Evolutionary conservation across 768 basidiomycete genomes (phyloP).

Genomic region (Boletus pseudopeckii): DNA sequence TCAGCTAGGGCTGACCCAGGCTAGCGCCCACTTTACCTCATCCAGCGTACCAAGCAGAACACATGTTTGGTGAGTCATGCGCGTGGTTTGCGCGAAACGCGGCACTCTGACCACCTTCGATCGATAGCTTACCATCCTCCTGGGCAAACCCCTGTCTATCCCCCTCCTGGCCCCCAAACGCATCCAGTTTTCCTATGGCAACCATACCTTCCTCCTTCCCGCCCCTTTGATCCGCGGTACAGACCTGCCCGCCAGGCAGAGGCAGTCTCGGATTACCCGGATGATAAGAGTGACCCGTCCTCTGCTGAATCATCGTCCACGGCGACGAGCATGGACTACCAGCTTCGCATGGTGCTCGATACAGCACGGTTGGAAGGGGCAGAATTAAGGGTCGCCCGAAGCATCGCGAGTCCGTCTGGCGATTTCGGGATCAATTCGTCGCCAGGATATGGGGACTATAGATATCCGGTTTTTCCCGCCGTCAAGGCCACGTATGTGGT

Average conservation of each 20-base stretch:
- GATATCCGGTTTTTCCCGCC: conserved; percentile 15
- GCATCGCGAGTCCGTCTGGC: conserved; percentile 4
- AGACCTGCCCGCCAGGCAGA: conserved; percentile 8
- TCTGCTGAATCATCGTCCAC: conserved; percentile 22
- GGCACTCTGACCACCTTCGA: conserved; percentile 1
- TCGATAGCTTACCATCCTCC: conserved; percentile 18
- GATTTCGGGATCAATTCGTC: conserved; percentile 12
- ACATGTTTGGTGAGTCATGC: conserved; percentile 18
- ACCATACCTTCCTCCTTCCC: conserved; percentile 30
- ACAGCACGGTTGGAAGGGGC: background rate
- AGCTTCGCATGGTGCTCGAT: conserved; percentile 5
- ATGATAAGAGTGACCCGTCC: conserved; percentile 27
- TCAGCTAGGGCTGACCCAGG: conserved; percentile 8
- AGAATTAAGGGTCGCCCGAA: conserved; percentile 1
- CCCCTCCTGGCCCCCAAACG: conserved; percentile 10
- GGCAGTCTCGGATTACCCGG: conserved; percentile 15
- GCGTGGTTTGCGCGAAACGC: background rate
- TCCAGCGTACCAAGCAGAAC: conserved; percentile 14
- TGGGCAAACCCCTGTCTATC: conserved; percentile 19
- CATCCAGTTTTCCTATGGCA: conserved; percentile 23
- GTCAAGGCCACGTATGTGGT: conserved; percentile 6
- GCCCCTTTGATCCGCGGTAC: conserved; percentile 17
- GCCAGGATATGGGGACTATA: conserved; percentile 7
- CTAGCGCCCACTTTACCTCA: conserved; percentile 10
- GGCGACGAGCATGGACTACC: conserved; percentile 9